Evolutionary conservation across 1,284 basidiomycete species (phyloP), one percentile per base, ranked within the genome.

Genomic region (Cystobasidiaceae sp.): DNA sequence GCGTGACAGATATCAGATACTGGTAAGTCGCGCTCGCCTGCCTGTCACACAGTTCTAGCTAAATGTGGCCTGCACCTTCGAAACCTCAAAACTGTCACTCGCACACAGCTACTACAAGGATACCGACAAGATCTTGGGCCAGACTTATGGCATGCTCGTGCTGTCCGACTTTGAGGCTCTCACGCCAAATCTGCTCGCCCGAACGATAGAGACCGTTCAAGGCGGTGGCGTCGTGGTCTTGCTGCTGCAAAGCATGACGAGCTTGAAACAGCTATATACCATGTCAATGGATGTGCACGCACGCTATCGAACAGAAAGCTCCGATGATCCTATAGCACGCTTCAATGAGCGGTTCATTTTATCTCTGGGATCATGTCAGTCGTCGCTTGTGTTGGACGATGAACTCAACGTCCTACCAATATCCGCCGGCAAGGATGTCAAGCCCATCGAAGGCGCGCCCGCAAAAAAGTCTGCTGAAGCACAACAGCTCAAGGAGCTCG

Each of bases 321-420:
- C 92, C 2, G 89, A 93, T 71, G 88, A 88, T 19, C 90, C 97
- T 17, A 83, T 90, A 46, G 91, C 93, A 0, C 86, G 96, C 51
- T 99, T 99, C 82, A 98, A 99, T 79, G 96, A 99, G 76, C 88
- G 96, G 9, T 99, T 98, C 79, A 91, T 97, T 73, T 82, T 97
- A 49, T 93, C 93, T 32, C 84, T 97, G 11, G 91, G 91, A 19
- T 88, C 89, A 11, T 93, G 89, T 73, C 82, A 86, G 23, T 90
- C 94, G 75, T 97, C 93, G 71, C 81, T 99, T 1, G 85, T 98
- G 25, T 83, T 98, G 48, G 96, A 99, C 74, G 96, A 99, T 74
- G 96, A 98, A 77, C 84, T 99, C 60, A 98, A 98, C 74, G 93
- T 98, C 4, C 84, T 99, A 2, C 96, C 96, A 0, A 86, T 99